These are phyloP conservation scores for Musa itinerans DNA, from an alignment of 176 grass and related monocot species.

Conservation along the genomic window DNA sequence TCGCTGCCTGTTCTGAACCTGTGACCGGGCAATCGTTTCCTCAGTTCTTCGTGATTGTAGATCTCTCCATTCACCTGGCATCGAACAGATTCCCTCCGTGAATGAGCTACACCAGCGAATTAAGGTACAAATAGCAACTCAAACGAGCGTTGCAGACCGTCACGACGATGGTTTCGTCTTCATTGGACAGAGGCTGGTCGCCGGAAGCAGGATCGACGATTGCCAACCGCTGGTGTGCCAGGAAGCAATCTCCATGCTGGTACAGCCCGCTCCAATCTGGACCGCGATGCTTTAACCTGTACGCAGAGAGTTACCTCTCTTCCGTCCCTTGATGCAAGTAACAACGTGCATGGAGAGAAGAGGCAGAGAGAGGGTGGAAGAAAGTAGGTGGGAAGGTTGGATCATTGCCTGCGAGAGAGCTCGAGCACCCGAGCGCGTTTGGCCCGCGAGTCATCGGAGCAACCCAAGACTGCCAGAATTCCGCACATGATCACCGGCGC, in stretches of 20 bases:
- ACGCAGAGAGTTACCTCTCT: neutral
- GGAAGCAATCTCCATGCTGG: slow-evolving; percentile 72
- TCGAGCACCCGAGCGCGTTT: slow-evolving; percentile 14
- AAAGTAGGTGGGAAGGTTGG: too few relatives aligned
- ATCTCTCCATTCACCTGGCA: slow-evolving; percentile 81
- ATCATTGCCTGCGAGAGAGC: slow-evolving; percentile 12
- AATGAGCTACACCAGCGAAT: neutral
- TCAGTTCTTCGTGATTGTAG: slow-evolving; percentile 80
- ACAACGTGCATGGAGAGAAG: too few relatives aligned
- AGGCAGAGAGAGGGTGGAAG: neutral
- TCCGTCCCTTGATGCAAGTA: neutral
- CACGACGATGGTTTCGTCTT: slow-evolving; percentile 65
- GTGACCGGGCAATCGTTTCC: slow-evolving; percentile 59
- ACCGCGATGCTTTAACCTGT: slow-evolving; percentile 82
- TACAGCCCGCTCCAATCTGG: slow-evolving; percentile 87
- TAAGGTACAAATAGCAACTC: neutral
- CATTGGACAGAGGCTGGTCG: slow-evolving; percentile 90
- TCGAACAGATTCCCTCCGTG: neutral
- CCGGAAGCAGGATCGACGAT: slow-evolving; percentile 82
- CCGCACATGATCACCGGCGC: neutral
- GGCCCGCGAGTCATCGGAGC: slow-evolving; percentile 2
- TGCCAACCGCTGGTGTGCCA: slow-evolving; percentile 81
- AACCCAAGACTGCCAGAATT: slow-evolving; percentile 13
- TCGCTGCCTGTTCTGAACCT: slow-evolving; percentile 90
- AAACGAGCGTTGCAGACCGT: slow-evolving; percentile 37